A percentile compares a stretch with the other conserved stretches of the same genome.
Conservation (phyloP, 1,284 basidiomycete species). For the Rhodofomes roseus region DNA sequence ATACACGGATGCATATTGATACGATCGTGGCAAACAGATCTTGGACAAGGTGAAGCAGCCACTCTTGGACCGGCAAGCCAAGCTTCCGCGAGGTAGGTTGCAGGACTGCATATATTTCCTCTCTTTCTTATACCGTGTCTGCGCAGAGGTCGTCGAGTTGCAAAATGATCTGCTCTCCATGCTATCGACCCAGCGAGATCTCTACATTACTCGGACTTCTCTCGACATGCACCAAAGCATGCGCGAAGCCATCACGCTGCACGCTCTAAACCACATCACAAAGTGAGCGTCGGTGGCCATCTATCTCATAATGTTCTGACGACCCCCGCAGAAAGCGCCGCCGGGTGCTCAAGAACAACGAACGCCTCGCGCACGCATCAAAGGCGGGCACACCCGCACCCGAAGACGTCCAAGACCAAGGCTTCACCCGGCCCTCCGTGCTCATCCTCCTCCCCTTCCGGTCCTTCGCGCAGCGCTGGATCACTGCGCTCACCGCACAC, state of each 20-base stretch:
- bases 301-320: slow-evolving; percentile 9
- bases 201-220: slow-evolving; percentile 65
- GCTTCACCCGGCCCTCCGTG: slow-evolving; percentile 94
- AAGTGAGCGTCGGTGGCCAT: slow-evolving; percentile 50
- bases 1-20: not conserved
- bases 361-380: slow-evolving; percentile 70
- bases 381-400: slow-evolving; percentile 53
- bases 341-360: slow-evolving; percentile 92
- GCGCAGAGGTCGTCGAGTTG: slow-evolving; percentile 48
- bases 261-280: slow-evolving; percentile 81
- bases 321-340: slow-evolving; percentile 74
- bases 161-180: slow-evolving; percentile 65
- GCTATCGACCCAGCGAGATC: slow-evolving; percentile 67
- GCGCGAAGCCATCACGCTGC: slow-evolving; percentile 69
- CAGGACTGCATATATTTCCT: not conserved
- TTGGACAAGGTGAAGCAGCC: slow-evolving; percentile 54
- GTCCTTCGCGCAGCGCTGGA: slow-evolving; percentile 82
- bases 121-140: slow-evolving; percentile 8
- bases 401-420: slow-evolving; percentile 89
- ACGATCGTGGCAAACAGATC: slow-evolving; percentile 40
- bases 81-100: slow-evolving; percentile 47
- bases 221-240: slow-evolving; percentile 49
- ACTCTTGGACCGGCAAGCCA: slow-evolving; percentile 50
- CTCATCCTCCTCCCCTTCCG: slow-evolving; percentile 93
- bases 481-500: slow-evolving; percentile 63